Conservation (phyloP, 768 basidiomycete genomes). For the Tricholoma saponaceum region DNA sequence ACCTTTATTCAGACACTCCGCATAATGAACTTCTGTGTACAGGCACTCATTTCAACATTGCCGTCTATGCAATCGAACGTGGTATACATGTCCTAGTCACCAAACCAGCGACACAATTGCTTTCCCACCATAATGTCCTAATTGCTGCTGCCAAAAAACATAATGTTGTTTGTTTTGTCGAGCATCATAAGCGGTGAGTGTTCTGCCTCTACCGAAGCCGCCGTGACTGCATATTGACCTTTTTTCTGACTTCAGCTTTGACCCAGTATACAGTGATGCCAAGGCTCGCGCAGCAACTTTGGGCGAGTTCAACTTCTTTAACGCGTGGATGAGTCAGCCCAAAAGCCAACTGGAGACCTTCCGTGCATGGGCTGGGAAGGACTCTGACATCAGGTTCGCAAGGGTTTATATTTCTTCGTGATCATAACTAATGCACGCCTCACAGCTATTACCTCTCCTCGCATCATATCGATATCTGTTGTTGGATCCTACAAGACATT, state of each 20-base stretch:
- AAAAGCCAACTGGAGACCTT: constrained; percentile 94
- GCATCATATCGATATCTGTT: constrained; percentile 89
- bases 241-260: constrained; percentile 44
- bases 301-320: constrained; percentile 95
- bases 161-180: constrained; percentile 87
- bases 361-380: constrained; percentile 92
- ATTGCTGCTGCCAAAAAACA: constrained; percentile 74
- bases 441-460: constrained; percentile 91
- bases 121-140: constrained; percentile 78
- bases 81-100: constrained; percentile 89
- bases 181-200: constrained; percentile 84
- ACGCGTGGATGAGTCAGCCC: constrained; percentile 96
- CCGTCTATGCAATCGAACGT: constrained; percentile 80
- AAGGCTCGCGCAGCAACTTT: constrained; percentile 69
- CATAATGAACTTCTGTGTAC: not conserved
- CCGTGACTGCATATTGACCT: not conserved
- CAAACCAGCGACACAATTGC: constrained; percentile 86
- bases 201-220: not conserved
- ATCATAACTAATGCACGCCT: constrained; percentile 4
- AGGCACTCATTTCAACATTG: constrained; percentile 85
- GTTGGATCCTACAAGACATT: constrained; percentile 77
- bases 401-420: not conserved
- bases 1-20: not conserved
- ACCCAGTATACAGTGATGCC: constrained; percentile 92
- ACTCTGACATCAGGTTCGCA: constrained; percentile 80